These are phyloP conservation scores for Herpetomonas tarakana DNA, from an alignment of 208 protist genomes.

Conservation along the genomic window DNA sequence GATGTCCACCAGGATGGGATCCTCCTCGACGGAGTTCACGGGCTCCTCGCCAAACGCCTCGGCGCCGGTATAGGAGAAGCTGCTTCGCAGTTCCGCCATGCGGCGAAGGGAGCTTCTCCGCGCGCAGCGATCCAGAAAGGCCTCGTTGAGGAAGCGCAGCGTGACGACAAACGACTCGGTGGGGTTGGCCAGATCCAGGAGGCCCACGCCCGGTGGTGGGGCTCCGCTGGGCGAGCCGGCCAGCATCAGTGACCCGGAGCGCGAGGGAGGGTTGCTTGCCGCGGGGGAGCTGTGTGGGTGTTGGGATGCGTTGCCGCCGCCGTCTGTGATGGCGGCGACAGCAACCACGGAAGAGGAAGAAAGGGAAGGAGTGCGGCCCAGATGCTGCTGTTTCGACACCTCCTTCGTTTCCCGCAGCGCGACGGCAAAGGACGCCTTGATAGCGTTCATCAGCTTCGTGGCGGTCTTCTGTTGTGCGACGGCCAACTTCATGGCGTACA, in stretches of 20 bases:
- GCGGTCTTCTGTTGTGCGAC: constrained; percentile 53
- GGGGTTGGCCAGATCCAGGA: constrained; percentile 17
- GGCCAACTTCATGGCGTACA: constrained; percentile 64
- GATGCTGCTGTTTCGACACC: neutral
- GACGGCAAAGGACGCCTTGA: constrained; percentile 39
- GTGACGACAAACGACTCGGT: constrained; percentile 22
- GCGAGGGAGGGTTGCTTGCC: neutral
- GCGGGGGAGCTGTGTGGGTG: neutral
- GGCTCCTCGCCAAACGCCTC: constrained; percentile 41
- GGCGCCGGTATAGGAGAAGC: constrained; percentile 28
- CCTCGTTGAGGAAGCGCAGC: constrained; percentile 44
- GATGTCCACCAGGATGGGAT: constrained; percentile 46
- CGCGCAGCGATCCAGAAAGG: constrained; percentile 40
- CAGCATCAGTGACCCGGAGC: neutral
- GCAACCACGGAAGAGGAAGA: too few species aligned
- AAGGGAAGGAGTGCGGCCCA: neutral
- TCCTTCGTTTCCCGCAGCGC: constrained; percentile 25
- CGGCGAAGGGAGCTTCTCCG: constrained; percentile 56
- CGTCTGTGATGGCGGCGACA: neutral
- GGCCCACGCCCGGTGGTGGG: constrained; percentile 2
- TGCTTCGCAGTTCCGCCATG: constrained; percentile 61
- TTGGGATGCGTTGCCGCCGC: too few species aligned
- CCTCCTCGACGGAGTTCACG: constrained; percentile 20
- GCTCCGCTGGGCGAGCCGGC: neutral
- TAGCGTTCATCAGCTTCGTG: constrained; percentile 42